Evolutionary conservation across 352 stramenopile species (phyloP), one percentile per base, ranked within the genome.

Genomic region (Stramenopiles sp.): DNA sequence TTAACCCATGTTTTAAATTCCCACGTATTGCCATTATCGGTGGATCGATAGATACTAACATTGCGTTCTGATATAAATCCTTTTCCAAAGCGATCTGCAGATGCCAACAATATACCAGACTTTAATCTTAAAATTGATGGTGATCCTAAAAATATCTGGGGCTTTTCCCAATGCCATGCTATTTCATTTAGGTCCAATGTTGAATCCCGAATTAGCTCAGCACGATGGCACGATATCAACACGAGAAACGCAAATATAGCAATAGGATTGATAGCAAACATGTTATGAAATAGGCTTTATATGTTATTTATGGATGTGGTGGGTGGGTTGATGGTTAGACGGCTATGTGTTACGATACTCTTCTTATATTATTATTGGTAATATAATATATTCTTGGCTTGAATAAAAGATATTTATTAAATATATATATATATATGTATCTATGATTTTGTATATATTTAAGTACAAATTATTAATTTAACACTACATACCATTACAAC

Each of bases 121-220:
- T 76, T 76, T 7, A 76, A 7, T 33, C 65, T 76, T 13, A 33
- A 7, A 76, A 76, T 76, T 13, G 65, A 76, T 13, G 65, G 65
- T 13, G 65, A 76, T 4, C 65, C 65, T 7, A 76, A 7, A 20
- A 33, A 76, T 13, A 76, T 76, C 13, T 76, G 65, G 7, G 30
- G 30, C 7, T 76, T 76, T 76, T 76, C 65, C 30, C 65, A 31
- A 7, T 33, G 30, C 65, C 65, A 76, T 13, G 31, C 65, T 33
- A 76, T 33, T 76, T 76, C 65, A 13, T 4, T 76, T 13, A 76
- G 31, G 4, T 13, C 31, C 13, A 76, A 33, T 1, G 65, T 76
- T 33, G 65, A 76, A 20, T 76, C 65, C 13, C 30, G 65, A 1
- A 76, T 13, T 13, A 53, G 13, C 38, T 4, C 13, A 4, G 38